Base-by-base conservation (phyloP, 306 rosid genomes). In the Lathyrus oleraceus region DNA sequence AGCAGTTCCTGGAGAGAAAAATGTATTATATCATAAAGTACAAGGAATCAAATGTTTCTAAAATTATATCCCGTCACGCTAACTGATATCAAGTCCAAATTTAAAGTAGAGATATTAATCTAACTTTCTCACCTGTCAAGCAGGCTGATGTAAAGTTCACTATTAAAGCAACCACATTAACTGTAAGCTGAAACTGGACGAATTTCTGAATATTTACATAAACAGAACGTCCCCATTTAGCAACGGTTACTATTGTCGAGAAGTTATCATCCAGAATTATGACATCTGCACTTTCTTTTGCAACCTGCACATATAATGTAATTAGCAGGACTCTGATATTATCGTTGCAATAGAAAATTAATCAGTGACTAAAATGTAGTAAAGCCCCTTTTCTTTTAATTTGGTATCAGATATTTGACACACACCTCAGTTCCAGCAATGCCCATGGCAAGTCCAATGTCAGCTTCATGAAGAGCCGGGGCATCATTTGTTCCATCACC, bases 401-500 rank as follows among this genome's bases (percentile, higher is more conserved):
- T 69, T 49, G 74, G 52, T 76, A 68, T 59, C 32, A 51, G 16
- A 52, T 57, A 71, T 35, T 65, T 70, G 63, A 40, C 69, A 61
- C 95, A 76, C 79, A 87, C 99, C 86, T 94, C 99, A 68, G 99
- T 94, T 68, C 99, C 99, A 42, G 97, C 97, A 49, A 94, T 91
- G 39, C 99, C 99, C 99, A 94, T 94, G 72, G 99, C 99, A 47
- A 94, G 86, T 80, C 99, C 99, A 80, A 94, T 91, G 74, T 94
- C 97, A 20, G 99, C 99, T 81, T 94, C 97, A 47, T 94, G 97
- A 78, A 94, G 99, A 11, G 99, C 99, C 3, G 99, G 99, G 28
- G 97, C 97, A 84, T 94, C 99, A 59, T 94, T 94, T 80, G 97
- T 94, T 76, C 99, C 99, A 70, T 91, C 99, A 13, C 99, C 99